A percentile compares a stretch with the other conserved stretches of the same genome.
Evolutionary conservation across 768 basidiomycete genomes (phyloP).

Genomic region (Lactarius sp.): DNA sequence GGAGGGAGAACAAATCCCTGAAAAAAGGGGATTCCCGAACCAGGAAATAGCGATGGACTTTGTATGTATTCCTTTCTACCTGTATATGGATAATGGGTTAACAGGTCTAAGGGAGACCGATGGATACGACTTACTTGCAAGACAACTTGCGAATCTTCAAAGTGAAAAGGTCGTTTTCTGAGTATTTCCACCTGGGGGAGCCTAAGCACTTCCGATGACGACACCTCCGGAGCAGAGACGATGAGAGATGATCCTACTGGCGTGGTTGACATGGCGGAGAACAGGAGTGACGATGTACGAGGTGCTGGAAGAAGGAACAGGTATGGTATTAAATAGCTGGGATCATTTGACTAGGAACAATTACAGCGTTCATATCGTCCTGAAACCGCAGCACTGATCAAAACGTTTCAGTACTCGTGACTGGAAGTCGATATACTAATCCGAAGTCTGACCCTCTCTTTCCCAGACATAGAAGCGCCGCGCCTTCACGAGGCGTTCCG

Average conservation of each 20-base stretch:
- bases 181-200: no score
- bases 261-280: background rate
- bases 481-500: no score
- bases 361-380: background rate
- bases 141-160: slow-evolving; percentile 14
- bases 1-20: no score
- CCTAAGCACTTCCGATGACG: background rate
- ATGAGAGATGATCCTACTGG: background rate
- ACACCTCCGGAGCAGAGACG: no score
- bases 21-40: slow-evolving; percentile 23
- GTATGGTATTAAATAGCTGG: background rate
- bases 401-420: background rate
- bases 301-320: background rate
- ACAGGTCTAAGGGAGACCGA: background rate
- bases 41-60: slow-evolving; percentile 26
- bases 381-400: background rate
- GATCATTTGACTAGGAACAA: background rate
- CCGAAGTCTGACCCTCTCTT: background rate
- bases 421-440: background rate
- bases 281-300: background rate
- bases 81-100: background rate
- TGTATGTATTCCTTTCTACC: slow-evolving; percentile 25
- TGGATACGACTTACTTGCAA: background rate
- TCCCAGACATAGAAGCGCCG: background rate
- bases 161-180: background rate